Evolutionary conservation across 345 rosid genomes (phyloP).

Genomic region (Pistacia integerrima): DNA sequence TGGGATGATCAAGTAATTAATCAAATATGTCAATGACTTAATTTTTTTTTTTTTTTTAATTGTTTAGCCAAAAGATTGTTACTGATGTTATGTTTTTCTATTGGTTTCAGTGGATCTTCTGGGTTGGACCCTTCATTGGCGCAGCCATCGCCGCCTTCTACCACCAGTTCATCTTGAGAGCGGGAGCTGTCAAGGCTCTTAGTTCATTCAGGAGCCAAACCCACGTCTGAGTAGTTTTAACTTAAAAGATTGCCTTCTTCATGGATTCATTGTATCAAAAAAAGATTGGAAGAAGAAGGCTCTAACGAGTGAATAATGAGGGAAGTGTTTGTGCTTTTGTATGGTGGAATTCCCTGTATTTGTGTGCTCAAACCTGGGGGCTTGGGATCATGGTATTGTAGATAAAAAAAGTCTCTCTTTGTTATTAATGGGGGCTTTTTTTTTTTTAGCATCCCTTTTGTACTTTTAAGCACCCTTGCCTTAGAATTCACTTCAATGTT

Average conservation of each 20-base stretch:
- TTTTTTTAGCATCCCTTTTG: slow-evolving; percentile 14
- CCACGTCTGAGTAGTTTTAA: slow-evolving; percentile 37
- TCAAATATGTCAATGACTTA: not conserved
- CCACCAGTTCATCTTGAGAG: slow-evolving; percentile 83
- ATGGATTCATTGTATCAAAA: not conserved
- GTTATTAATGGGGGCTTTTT: slow-evolving; percentile 14
- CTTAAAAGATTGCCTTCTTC: not conserved
- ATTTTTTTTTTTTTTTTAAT: not conserved
- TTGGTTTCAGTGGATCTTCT: slow-evolving; percentile 72
- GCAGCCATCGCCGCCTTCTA: slow-evolving; percentile 91
- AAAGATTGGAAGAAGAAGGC: not conserved
- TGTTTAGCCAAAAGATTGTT: not conserved
- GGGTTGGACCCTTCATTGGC: slow-evolving; percentile 89
- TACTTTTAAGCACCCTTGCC: slow-evolving; percentile 20
- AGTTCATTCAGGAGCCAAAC: slow-evolving; percentile 87
- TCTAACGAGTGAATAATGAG: not conserved
- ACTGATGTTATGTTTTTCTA: not conserved
- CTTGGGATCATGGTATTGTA: slow-evolving; percentile 22
- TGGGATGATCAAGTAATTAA: slow-evolving; percentile 77
- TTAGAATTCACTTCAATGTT: slow-evolving; percentile 23
- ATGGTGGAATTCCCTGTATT: slow-evolving; percentile 3
- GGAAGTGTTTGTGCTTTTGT: slow-evolving; percentile 21
- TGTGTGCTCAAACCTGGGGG: not conserved
- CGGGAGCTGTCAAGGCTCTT: slow-evolving; percentile 78
- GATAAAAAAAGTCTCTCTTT: slow-evolving; percentile 33